phyloP scores from a whole-genome alignment of 176 grass and related monocot species.

The Ensete glaucum region DNA sequence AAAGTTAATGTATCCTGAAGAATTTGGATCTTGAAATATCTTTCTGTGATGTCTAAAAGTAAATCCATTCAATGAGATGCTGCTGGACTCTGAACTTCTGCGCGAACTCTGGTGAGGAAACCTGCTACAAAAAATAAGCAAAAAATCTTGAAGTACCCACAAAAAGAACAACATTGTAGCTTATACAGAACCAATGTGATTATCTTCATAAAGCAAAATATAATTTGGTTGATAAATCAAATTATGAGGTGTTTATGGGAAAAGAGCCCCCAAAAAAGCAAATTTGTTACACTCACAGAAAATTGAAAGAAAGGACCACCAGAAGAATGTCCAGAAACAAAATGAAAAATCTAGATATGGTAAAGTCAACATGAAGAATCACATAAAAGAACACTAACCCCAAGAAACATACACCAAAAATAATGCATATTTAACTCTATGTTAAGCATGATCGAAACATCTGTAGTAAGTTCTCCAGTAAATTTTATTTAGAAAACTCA shows the following conservation, averaged over 20 bases:
- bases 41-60: constrained; percentile 30
- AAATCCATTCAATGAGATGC: constrained; percentile 15
- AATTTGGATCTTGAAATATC: constrained; percentile 46
- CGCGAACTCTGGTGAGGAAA: constrained; percentile 26
- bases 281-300: too few relatives aligned
- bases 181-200: not conserved
- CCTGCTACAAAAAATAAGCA: constrained; percentile 37
- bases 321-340: not conserved
- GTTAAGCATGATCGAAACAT: too few relatives aligned
- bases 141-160: constrained; percentile 12
- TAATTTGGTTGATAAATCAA: too few relatives aligned
- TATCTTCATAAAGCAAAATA: not conserved
- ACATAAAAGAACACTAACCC: not conserved
- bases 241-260: too few relatives aligned
- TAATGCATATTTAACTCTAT: too few relatives aligned
- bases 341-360: not conserved
- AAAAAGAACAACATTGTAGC: not conserved
- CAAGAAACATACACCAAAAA: not conserved
- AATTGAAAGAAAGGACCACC: not conserved
- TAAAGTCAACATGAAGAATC: not conserved
- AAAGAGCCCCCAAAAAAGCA: too few relatives aligned
- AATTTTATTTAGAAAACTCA: too few relatives aligned
- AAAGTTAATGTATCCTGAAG: constrained; percentile 42
- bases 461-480: too few relatives aligned
- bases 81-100: constrained; percentile 37